Conservation (phyloP, 2,329 filamentous ascomycete genomes). For the Fusarium oxysporum region DNA sequence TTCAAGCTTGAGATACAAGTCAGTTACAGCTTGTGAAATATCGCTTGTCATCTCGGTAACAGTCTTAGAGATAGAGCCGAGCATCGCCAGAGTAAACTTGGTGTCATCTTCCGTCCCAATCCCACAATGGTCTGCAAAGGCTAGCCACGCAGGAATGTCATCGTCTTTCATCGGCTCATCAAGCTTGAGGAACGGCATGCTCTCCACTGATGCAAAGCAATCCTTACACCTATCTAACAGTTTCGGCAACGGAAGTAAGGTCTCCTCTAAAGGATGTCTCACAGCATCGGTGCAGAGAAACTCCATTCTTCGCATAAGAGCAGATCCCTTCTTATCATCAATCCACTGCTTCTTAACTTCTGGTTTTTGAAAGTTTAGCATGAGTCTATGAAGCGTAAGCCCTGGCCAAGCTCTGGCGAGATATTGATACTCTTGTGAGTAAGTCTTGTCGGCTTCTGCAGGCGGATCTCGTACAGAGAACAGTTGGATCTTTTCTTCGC, state of each 20-base stretch:
- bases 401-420: neutral
- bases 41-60: fast-evolving
- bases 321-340: neutral
- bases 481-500: neutral
- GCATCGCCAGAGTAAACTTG: neutral
- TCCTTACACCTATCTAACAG: neutral
- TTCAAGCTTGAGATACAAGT: neutral
- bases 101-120: neutral
- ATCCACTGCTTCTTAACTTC: neutral
- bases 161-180: neutral
- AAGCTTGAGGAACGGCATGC: neutral
- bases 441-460: neutral
- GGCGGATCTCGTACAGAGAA: neutral
- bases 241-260: neutral
- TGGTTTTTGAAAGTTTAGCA: neutral
- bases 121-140: neutral
- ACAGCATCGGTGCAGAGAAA: neutral
- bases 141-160: neutral
- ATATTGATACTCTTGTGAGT: neutral
- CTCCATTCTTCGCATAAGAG: neutral
- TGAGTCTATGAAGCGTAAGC: neutral
- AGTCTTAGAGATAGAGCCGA: neutral
- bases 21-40: neutral
- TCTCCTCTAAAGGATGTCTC: neutral
- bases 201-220: neutral